A percentile compares a stretch with the other conserved stretches of the same genome.
These are phyloP conservation scores for Citrus trifoliata DNA, from an alignment of 345 rosid species.

Conservation along the genomic window DNA sequence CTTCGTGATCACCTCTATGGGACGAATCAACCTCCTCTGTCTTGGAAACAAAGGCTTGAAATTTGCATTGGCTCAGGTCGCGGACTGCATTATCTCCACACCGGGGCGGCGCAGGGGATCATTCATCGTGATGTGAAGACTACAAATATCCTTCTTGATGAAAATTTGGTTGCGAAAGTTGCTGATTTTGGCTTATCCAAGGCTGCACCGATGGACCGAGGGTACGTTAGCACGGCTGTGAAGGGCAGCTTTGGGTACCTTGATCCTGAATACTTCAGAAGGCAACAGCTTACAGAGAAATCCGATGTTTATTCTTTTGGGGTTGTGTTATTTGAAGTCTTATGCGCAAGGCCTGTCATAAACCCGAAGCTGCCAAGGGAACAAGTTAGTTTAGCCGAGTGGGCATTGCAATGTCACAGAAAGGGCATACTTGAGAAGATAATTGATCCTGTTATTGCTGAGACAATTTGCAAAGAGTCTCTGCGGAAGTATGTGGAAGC, in stretches of 20 bases:
- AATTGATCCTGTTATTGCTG: constrained; percentile 56
- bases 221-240: constrained; percentile 81
- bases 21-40: constrained; percentile 40
- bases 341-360: constrained; percentile 74
- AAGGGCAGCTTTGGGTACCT: constrained; percentile 91
- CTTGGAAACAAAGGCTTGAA: constrained; percentile 84
- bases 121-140: constrained; percentile 90
- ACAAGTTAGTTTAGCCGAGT: constrained; percentile 75
- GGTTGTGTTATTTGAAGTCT: constrained; percentile 74
- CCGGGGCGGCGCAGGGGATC: constrained; percentile 69
- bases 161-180: constrained; percentile 70
- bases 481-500: constrained; percentile 65
- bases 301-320: constrained; percentile 91
- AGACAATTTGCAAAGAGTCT: constrained; percentile 46
- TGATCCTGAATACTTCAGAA: constrained; percentile 80
- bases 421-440: constrained; percentile 58
- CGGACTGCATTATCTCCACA: constrained; percentile 82
- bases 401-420: constrained; percentile 70
- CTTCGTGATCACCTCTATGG: constrained; percentile 80
- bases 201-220: constrained; percentile 65
- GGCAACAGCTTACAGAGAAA: constrained; percentile 82
- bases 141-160: constrained; percentile 81
- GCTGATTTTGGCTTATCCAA: constrained; percentile 82
- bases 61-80: constrained; percentile 83
- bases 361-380: constrained; percentile 62